phyloP scores from a whole-genome alignment of 495 filamentous ascomycete genomes.

The Trichoderma asperelloides region DNA sequence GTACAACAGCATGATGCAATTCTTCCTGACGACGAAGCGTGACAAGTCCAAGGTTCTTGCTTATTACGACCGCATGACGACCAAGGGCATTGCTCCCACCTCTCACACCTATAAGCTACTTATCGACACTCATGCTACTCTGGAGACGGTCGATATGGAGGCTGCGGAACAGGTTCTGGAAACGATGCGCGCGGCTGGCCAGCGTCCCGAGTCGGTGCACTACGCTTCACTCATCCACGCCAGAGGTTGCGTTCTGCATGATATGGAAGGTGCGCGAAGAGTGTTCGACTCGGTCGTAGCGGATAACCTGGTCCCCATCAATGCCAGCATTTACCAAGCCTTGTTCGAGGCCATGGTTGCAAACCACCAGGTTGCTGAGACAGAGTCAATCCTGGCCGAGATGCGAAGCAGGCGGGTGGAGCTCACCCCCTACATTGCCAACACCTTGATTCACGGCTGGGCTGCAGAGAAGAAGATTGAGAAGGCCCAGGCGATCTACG shows the following conservation, averaged over 20 bases:
- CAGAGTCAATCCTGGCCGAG: conserved; percentile 58
- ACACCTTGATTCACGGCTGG: conserved; percentile 98
- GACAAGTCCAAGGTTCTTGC: conserved; percentile 89
- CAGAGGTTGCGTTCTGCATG: conserved; percentile 87
- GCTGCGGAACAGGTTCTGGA: conserved; percentile 82
- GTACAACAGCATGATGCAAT: conserved; percentile 99
- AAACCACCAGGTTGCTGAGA: conserved; percentile 74
- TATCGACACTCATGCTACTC: conserved; percentile 87
- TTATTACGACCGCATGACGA: conserved; percentile 91
- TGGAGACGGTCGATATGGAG: conserved; percentile 84
- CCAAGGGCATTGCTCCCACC: conserved; percentile 80
- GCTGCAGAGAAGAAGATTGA: conserved; percentile 71
- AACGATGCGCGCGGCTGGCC: conserved; percentile 63
- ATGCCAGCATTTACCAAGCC: conserved; percentile 89
- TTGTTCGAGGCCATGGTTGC: conserved; percentile 94
- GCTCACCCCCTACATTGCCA: conserved; percentile 96
- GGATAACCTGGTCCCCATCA: conserved; percentile 52
- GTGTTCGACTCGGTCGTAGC: conserved; percentile 74
- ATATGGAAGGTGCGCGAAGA: conserved; percentile 70
- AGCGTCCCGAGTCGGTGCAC: conserved; percentile 81
- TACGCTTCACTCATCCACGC: conserved; percentile 94
- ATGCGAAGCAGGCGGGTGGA: conserved; percentile 67
- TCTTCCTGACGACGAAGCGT: conserved; percentile 94
- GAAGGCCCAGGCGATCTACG: conserved; percentile 72
- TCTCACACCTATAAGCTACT: conserved; percentile 97